Evolutionary conservation across 768 basidiomycete genomes (phyloP), one percentile per base, ranked within the genome.

Genomic region (Mycena latifolia): DNA sequence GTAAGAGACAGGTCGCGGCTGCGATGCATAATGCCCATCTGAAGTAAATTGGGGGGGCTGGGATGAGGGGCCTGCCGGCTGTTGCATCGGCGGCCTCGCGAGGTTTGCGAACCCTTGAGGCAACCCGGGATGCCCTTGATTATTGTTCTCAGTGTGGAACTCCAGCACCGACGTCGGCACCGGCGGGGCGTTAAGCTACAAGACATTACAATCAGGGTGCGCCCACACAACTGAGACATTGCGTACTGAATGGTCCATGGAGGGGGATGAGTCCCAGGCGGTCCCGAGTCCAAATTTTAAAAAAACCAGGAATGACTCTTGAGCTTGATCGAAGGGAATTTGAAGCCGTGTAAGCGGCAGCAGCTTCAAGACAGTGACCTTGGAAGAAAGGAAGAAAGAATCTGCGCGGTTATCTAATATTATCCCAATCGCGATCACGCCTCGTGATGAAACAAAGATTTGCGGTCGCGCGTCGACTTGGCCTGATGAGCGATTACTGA

Each of bases 101-200:
- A 24, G 52, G 18, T 54, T 22, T 37, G 31, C 31, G 31, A 33
- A 11, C 31, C 31, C 31, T 11, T 54, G 52, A 3, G 52, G 15
- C 10, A 17, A 10, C 54, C 17, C 8, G 37, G 18, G 4, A 5
- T 4, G 22, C n/a, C 2, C 35, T 27, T 54, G 53, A 39, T n/a
- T 8, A 27, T n/a, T 20, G 46, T 27, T 5, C 2, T 20, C 25
- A 22, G 35, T 4, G 25, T 55, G 27, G 27, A 20, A 55, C 54
- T 43, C 54, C 7, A 43, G 37, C 54, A 55, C 54, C 15, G 54
- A 55, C 18, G 54, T 28, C 25, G 54, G 54, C 1, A 55, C 39
- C 18, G 54, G 27, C 39, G 35, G 4, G 20, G 18, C 1, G 17
- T 37, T 25, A 8, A 35, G 5, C 52, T 54, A 35, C 11, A 33